Evolutionary conservation across 202 grass and related monocot species (phyloP).

Genomic region (Setaria italica): DNA sequence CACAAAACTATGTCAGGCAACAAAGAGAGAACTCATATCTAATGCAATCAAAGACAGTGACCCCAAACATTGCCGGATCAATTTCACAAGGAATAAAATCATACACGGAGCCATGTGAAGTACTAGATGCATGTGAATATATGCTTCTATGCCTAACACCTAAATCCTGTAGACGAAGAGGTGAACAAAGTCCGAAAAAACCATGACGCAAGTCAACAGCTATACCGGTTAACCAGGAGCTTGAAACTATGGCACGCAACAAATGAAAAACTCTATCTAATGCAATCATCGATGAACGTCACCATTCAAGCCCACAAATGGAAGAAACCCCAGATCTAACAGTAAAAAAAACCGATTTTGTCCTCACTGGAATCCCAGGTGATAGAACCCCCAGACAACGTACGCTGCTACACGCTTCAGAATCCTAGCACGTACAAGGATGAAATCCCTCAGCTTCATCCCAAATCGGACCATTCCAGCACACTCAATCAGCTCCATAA

Average conservation of each 20-base stretch:
- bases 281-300: not conserved
- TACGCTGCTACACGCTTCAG: not conserved
- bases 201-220: too few relatives aligned
- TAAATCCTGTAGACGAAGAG: too few relatives aligned
- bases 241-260: not conserved
- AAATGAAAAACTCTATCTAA: not conserved
- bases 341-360: not conserved
- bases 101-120: too few relatives aligned
- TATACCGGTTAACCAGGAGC: not conserved
- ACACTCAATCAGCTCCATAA: not conserved
- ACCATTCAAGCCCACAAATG: not conserved
- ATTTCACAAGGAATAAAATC: too few relatives aligned
- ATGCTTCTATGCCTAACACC: too few relatives aligned
- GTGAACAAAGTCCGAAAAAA: too few relatives aligned
- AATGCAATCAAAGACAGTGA: too few relatives aligned
- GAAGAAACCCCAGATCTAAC: slow-evolving; percentile 5
- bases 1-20: too few relatives aligned
- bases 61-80: too few relatives aligned
- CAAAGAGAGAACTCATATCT: too few relatives aligned
- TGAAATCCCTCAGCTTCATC: not conserved
- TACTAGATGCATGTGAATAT: too few relatives aligned
- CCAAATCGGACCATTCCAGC: not conserved
- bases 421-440: not conserved
- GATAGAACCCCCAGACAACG: not conserved
- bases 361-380: not conserved